These are phyloP conservation scores for Funneliformis geosporum DNA, from an alignment of 192 early-diverging fungal species.

Conservation along the genomic window DNA sequence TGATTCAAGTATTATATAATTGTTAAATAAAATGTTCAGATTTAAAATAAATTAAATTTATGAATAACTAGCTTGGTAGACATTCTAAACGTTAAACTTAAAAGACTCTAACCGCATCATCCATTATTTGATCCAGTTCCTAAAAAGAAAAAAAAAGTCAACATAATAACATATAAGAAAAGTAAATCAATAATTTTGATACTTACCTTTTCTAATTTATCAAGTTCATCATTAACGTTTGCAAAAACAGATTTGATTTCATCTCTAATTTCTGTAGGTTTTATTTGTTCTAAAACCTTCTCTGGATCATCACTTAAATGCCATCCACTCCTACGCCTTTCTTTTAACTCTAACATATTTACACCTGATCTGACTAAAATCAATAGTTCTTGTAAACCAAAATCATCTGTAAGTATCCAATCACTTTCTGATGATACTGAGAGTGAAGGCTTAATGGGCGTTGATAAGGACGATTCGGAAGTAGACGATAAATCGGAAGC, in stretches of 20 bases:
- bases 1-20: no score
- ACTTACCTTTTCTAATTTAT: constrained; percentile 38
- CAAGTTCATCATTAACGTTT: constrained; percentile 24
- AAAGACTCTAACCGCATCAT: constrained; percentile 37
- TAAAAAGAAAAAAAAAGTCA: constrained; percentile 21
- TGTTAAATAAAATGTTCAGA: no score
- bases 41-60: no score
- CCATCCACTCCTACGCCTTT: constrained; percentile 28
- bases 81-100: not conserved
- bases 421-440: constrained; percentile 4
- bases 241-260: constrained; percentile 35
- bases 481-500: not conserved
- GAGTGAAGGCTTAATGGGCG: not conserved
- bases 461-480: not conserved
- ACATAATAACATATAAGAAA: not conserved
- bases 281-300: constrained; percentile 30
- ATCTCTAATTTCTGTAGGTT: constrained; percentile 26
- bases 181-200: not conserved
- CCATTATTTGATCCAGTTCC: constrained; percentile 44
- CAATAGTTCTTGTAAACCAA: constrained; percentile 51
- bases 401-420: constrained; percentile 44
- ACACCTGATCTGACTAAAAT: constrained; percentile 38
- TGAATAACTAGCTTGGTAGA: not conserved
- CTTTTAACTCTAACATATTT: constrained; percentile 33
- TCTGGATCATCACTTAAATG: constrained; percentile 21